Percentiles rank a stretch among this genome's conserved stretches.
Conservation (phyloP, 2,329 filamentous ascomycete genomes). For the Fusarium nanum region DNA sequence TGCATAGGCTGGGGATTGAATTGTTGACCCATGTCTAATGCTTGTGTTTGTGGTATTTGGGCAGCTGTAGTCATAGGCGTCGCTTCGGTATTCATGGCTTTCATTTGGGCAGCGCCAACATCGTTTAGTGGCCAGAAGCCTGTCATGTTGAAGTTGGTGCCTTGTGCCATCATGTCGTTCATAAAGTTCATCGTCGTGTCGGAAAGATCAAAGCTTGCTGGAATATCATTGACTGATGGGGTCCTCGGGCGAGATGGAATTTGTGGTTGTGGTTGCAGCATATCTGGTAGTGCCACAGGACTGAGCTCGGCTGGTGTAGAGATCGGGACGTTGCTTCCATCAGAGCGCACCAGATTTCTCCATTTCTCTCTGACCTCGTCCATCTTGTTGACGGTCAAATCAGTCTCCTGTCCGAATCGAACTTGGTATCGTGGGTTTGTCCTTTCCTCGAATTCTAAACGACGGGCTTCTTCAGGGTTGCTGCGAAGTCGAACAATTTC, state of each 20-base stretch:
- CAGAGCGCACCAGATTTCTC: constrained; percentile 60
- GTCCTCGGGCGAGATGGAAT: constrained; percentile 35
- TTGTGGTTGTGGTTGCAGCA: constrained; percentile 29
- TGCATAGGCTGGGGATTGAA: constrained; percentile 40
- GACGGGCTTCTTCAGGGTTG: constrained; percentile 61
- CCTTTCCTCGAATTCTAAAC: constrained; percentile 62
- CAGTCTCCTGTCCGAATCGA: constrained; percentile 62
- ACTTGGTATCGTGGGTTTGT: constrained; percentile 55
- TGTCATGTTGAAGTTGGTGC: constrained; percentile 23
- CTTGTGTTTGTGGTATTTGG: constrained; percentile 18
- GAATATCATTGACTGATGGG: constrained; percentile 25
- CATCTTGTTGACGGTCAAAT: constrained; percentile 59
- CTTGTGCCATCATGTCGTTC: constrained; percentile 38
- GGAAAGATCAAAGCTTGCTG: constrained; percentile 45
- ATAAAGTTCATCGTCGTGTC: constrained; percentile 48
- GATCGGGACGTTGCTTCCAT: constrained; percentile 38
- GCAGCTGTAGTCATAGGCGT: neutral
- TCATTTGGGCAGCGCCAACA: constrained; percentile 35
- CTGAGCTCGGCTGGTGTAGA: constrained; percentile 25
- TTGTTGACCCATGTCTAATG: constrained; percentile 15
- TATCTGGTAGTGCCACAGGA: constrained; percentile 23
- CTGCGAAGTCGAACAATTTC: constrained; percentile 62
- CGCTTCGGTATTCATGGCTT: constrained; percentile 16
- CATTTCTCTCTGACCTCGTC: constrained; percentile 62
- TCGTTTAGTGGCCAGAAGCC: constrained; percentile 44